Evolutionary conservation across 768 basidiomycete species (phyloP).

Genomic region (Mycena kentingensis): DNA sequence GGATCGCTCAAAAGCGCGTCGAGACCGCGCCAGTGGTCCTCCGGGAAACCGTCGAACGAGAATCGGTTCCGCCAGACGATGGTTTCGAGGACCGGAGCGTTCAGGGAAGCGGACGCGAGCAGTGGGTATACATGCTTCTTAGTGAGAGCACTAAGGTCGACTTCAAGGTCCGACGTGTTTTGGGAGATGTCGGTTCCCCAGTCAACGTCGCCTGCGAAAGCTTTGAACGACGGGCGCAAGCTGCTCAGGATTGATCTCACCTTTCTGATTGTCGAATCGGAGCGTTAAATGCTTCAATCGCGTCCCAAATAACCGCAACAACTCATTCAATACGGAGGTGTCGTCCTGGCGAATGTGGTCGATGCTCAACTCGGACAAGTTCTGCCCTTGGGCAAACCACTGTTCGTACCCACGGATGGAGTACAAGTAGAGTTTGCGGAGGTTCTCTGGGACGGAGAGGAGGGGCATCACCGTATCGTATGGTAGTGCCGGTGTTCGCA

Average conservation of each 20-base stretch:
- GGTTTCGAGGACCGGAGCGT: constrained; percentile 4
- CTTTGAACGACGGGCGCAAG: neutral
- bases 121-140: constrained; percentile 9
- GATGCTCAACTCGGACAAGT: neutral
- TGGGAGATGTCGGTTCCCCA: constrained; percentile 7
- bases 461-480: constrained; percentile 5
- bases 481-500: constrained; percentile 9
- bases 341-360: constrained; percentile 11
- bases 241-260: neutral
- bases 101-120: neutral
- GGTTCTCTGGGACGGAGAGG: neutral
- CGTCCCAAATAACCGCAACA: constrained; percentile 7
- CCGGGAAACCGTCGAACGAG: constrained; percentile 2
- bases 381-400: constrained; percentile 17
- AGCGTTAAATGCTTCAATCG: constrained; percentile 12
- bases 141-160: constrained; percentile 14
- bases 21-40: constrained; percentile 2
- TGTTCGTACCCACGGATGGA: constrained; percentile 13
- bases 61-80: constrained; percentile 15
- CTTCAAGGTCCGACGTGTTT: constrained; percentile 10
- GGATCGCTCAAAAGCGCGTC: constrained; percentile 10
- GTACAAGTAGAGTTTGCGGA: constrained; percentile 4
- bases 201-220: constrained; percentile 10
- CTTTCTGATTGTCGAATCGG: constrained; percentile 10
- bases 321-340: constrained; percentile 6